These are phyloP conservation scores for Pythium monospermum DNA, from an alignment of 352 stramenopile genomes.

Conservation along the genomic window DNA sequence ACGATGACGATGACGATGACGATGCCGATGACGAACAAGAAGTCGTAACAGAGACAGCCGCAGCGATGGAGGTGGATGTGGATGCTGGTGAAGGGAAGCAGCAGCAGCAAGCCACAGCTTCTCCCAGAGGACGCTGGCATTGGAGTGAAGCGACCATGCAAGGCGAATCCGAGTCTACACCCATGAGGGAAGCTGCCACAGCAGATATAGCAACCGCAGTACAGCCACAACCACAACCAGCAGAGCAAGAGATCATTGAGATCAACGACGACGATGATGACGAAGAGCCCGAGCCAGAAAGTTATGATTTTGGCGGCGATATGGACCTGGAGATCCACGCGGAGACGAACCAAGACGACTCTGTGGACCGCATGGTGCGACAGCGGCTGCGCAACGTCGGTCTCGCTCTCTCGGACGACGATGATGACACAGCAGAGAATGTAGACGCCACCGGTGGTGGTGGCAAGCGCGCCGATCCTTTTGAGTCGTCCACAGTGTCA, in stretches of 20 bases:
- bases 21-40: too few relatives aligned
- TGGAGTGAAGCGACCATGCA: slow-evolving; percentile 20
- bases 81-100: too few relatives aligned
- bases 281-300: slow-evolving; percentile 13
- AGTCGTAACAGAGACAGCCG: too few relatives aligned
- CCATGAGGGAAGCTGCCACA: neutral
- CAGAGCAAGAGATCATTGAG: slow-evolving; percentile 9
- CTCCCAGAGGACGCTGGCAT: too few relatives aligned
- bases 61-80: too few relatives aligned
- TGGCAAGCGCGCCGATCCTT: neutral
- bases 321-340: neutral
- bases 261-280: slow-evolving; percentile 30
- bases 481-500: slow-evolving; percentile 13
- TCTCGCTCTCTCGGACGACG: slow-evolving; percentile 15
- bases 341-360: slow-evolving; percentile 3
- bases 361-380: slow-evolving; percentile 15
- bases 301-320: slow-evolving; percentile 16
- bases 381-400: slow-evolving; percentile 11
- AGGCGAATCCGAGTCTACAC: slow-evolving; percentile 8
- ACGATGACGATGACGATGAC: too few relatives aligned
- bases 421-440: too few relatives aligned
- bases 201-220: too few relatives aligned
- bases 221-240: neutral
- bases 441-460: too few relatives aligned
- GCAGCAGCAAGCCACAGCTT: too few relatives aligned